These are phyloP conservation scores for Pythium pyrilobum DNA, from an alignment of 352 stramenopile genomes.

Conservation along the genomic window DNA sequence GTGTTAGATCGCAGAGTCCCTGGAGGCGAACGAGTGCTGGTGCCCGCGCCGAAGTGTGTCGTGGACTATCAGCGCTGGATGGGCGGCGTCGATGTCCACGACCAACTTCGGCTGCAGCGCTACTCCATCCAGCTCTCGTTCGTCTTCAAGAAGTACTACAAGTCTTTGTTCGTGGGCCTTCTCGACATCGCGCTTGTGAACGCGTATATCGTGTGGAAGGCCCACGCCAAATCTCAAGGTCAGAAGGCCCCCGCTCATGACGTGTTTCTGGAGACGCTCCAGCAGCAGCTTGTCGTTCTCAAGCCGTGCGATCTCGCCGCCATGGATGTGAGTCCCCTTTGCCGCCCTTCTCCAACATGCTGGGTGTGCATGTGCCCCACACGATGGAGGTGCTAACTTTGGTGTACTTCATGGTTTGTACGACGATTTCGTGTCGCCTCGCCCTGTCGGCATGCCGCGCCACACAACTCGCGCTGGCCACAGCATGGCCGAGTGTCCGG, in stretches of 20 bases:
- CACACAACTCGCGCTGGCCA: neutral
- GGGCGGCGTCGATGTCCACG: slow-evolving; percentile 20
- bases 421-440: neutral
- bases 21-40: neutral
- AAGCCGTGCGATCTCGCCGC: neutral
- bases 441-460: neutral
- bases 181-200: slow-evolving; percentile 19
- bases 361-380: neutral
- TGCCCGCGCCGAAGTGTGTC: slow-evolving; percentile 5
- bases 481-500: neutral
- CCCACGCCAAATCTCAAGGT: neutral
- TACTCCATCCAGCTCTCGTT: slow-evolving; percentile 11
- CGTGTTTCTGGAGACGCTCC: slow-evolving; percentile 7
- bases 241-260: neutral
- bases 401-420: neutral
- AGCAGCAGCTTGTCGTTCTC: neutral
- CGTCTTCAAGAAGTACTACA: slow-evolving; percentile 18
- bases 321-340: neutral
- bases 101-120: slow-evolving; percentile 18
- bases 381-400: neutral
- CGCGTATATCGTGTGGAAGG: slow-evolving; percentile 7
- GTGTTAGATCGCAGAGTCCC: neutral
- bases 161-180: slow-evolving; percentile 15
- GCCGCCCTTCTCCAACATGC: neutral
- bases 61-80: slow-evolving; percentile 21